Conservation (phyloP, 441 rosid genomes). For the Gossypium gossypioides region DNA sequence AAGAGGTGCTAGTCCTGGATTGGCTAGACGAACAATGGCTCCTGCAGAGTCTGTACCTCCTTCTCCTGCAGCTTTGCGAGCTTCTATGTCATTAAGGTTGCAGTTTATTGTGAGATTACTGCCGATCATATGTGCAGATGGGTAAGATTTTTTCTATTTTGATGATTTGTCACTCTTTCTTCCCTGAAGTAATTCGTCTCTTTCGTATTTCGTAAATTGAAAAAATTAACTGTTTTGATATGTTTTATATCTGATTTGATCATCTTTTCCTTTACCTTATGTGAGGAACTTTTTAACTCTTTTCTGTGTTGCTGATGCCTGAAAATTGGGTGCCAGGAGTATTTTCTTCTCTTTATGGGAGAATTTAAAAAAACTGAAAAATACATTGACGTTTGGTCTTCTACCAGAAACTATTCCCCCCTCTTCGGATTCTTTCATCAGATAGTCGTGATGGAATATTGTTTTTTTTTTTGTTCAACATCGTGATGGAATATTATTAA, state of each 20-base stretch:
- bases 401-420: background rate
- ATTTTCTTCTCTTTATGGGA: background rate
- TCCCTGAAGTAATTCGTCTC: background rate
- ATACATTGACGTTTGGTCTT: background rate
- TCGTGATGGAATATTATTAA: background rate
- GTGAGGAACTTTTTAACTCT: background rate
- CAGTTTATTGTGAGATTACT: constrained; percentile 79
- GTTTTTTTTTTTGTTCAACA: background rate
- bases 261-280: background rate
- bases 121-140: constrained; percentile 67
- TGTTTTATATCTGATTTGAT: background rate
- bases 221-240: background rate
- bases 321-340: background rate
- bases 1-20: constrained; percentile 83
- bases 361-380: background rate
- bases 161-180: background rate
- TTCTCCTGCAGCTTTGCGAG: constrained; percentile 76
- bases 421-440: background rate
- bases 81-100: constrained; percentile 81
- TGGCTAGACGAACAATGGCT: constrained; percentile 53
- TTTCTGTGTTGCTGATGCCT: background rate
- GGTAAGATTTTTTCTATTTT: constrained; percentile 28
- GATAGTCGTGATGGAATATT: background rate
- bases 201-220: background rate
- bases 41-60: constrained; percentile 54